Evolutionary conservation across 2,329 filamentous ascomycete genomes (phyloP).

Genomic region (Seiridium unicorne): DNA sequence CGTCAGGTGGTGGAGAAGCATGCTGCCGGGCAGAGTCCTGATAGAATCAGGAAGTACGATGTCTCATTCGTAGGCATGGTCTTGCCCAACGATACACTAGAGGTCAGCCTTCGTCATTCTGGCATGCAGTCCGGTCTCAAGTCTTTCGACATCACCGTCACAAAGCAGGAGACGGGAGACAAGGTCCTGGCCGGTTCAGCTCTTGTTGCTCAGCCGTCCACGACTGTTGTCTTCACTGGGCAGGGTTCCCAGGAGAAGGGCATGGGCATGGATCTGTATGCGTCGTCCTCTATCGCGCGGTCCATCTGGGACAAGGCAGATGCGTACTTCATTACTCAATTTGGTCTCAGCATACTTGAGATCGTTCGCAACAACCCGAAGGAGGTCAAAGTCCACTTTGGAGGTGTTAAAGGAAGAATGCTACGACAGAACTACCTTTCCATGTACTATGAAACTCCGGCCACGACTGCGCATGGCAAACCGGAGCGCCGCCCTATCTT

Average conservation of each 20-base stretch:
- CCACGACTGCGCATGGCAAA: slow-evolving; percentile 15
- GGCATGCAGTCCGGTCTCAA: slow-evolving; percentile 31
- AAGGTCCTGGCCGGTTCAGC: slow-evolving; percentile 24
- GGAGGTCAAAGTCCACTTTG: slow-evolving; percentile 33
- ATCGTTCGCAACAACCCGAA: slow-evolving; percentile 37
- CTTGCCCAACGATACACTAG: slow-evolving; percentile 28
- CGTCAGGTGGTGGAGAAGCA: slow-evolving; percentile 22
- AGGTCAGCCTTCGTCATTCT: slow-evolving; percentile 26
- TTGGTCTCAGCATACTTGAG: slow-evolving; percentile 29
- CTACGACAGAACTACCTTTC: slow-evolving; percentile 33
- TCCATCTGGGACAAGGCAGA: slow-evolving; percentile 35
- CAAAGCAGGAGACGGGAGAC: slow-evolving; percentile 25
- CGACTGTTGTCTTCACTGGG: slow-evolving; percentile 37
- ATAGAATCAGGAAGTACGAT: slow-evolving; percentile 22
- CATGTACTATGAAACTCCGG: slow-evolving; percentile 17
- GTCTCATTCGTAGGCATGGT: slow-evolving; percentile 35
- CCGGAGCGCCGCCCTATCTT: slow-evolving; percentile 16
- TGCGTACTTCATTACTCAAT: slow-evolving; percentile 25
- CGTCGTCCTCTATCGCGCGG: slow-evolving; percentile 24
- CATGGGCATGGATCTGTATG: slow-evolving; percentile 44
- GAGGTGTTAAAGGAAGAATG: slow-evolving; percentile 27
- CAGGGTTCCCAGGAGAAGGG: slow-evolving; percentile 35
- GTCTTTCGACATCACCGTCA: slow-evolving; percentile 29
- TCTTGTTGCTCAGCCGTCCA: slow-evolving; percentile 25
- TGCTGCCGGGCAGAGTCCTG: slow-evolving; percentile 17